Evolutionary conservation across 352 stramenopile genomes (phyloP).

Genomic region (Globisporangium radiosum): DNA sequence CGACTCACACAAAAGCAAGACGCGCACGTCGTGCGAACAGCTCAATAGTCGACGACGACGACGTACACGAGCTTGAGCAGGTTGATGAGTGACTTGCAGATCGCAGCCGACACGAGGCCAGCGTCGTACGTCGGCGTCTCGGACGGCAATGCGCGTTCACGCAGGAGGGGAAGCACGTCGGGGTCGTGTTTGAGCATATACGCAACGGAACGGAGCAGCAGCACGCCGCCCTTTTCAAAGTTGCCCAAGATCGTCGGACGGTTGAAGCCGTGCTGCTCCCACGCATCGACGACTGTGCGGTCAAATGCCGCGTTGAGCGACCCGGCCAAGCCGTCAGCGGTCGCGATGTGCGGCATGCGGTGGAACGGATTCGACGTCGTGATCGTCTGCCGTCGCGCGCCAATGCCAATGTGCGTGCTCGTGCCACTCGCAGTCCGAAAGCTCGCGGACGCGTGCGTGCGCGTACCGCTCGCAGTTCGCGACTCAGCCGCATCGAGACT

Average conservation of each 20-base stretch:
- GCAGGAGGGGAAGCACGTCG: conserved; percentile 34
- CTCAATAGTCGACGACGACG: not conserved
- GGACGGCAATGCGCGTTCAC: conserved; percentile 48
- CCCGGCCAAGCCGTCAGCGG: conserved; percentile 13
- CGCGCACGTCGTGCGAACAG: too few relatives aligned
- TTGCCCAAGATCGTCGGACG: conserved; percentile 52
- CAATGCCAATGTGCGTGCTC: conserved; percentile 16
- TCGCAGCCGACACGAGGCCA: conserved; percentile 56
- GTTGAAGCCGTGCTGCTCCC: conserved; percentile 78
- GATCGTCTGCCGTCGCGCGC: conserved; percentile 27
- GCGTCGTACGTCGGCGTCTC: conserved; percentile 57
- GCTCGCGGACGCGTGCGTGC: conserved; percentile 1
- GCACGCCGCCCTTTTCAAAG: conserved; percentile 70
- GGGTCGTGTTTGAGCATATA: conserved; percentile 62
- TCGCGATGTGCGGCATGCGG: conserved; percentile 4
- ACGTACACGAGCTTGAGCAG: conserved; percentile 63
- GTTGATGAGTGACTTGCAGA: conserved; percentile 67
- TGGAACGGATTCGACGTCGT: conserved; percentile 16
- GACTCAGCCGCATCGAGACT: not conserved
- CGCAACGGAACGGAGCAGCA: conserved; percentile 55
- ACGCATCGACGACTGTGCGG: conserved; percentile 39
- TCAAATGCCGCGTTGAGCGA: conserved; percentile 18
- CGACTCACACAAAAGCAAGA: too few relatives aligned
- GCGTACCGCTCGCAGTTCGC: conserved; percentile 17
- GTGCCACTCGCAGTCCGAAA: conserved; percentile 18